phyloP scores from a whole-genome alignment of 371 early-diverging fungal species.

The Haplosporangium sp. region DNA sequence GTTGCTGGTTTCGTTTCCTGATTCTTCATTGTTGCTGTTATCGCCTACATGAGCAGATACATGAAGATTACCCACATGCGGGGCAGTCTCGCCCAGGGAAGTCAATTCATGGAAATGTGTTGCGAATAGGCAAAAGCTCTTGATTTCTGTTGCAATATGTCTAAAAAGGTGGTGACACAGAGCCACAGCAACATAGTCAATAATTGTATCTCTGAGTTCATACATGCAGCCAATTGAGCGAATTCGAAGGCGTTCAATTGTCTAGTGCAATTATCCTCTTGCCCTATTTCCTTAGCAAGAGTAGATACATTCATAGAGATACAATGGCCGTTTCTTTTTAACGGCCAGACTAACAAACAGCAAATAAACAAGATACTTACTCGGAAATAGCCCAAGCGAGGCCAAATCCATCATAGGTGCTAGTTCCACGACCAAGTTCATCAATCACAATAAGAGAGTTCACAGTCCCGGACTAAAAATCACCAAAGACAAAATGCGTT shows the following conservation, averaged over 20 bases:
- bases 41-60: conserved; percentile 81
- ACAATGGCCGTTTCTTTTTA: conserved; percentile 3
- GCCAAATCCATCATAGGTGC: conserved; percentile 98
- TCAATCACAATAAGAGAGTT: conserved; percentile 98
- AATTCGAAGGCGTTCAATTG: background rate
- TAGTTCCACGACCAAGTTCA: conserved; percentile 99
- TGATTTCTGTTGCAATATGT: conserved; percentile 83
- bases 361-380: conserved; percentile 58
- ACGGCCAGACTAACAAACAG: background rate
- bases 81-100: conserved; percentile 74
- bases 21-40: conserved; percentile 42
- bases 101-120: conserved; percentile 99
- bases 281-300: background rate
- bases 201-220: background rate
- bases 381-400: conserved; percentile 98
- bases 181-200: background rate
- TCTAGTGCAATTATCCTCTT: too few species aligned
- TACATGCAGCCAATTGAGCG: conserved; percentile 5
- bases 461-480: conserved; percentile 76
- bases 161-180: conserved; percentile 46
- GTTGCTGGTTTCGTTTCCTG: conserved; percentile 7
- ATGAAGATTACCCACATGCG: conserved; percentile 87
- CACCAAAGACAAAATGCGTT: background rate
- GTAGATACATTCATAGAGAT: conserved; percentile 2
- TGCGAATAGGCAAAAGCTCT: conserved; percentile 91